Evolutionary conservation across 805 yeast species (phyloP).

Genomic region (Wickerhamomyces bisporus): DNA sequence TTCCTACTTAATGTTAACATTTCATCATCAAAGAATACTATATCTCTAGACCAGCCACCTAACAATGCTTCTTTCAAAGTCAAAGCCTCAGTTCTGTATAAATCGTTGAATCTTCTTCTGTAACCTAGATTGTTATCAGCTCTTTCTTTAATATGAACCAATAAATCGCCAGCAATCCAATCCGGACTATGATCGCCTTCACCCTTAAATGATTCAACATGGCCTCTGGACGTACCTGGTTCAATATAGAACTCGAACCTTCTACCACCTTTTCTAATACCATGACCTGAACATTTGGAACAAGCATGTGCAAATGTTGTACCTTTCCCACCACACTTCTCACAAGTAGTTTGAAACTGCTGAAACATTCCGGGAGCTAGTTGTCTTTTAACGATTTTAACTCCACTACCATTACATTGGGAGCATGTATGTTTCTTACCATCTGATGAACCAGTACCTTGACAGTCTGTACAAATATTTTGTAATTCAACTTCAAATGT

Average conservation of each 20-base stretch:
- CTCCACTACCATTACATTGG: conserved; percentile 74
- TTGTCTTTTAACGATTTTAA: conserved; percentile 58
- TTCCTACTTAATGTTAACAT: conserved; percentile 39
- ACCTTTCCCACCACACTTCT: conserved; percentile 77
- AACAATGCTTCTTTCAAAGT: conserved; percentile 62
- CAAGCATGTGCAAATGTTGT: conserved; percentile 60
- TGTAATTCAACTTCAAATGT: conserved; percentile 64
- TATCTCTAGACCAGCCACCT: conserved; percentile 77
- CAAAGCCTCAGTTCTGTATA: conserved; percentile 79
- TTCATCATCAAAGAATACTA: conserved; percentile 62
- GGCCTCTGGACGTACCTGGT: conserved; percentile 66
- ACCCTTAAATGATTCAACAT: conserved; percentile 55
- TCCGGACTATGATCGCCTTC: conserved; percentile 87
- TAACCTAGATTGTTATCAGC: conserved; percentile 65
- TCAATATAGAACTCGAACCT: conserved; percentile 55
- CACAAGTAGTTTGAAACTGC: conserved; percentile 75
- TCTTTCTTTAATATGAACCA: conserved; percentile 56
- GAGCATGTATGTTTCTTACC: conserved; percentile 62
- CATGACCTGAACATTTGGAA: conserved; percentile 62
- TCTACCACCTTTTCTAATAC: conserved; percentile 53
- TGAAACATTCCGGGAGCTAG: conserved; percentile 90
- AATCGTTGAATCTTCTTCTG: conserved; percentile 67
- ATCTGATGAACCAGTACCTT: conserved; percentile 83
- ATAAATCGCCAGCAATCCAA: conserved; percentile 73
- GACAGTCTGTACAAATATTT: conserved; percentile 70